These are phyloP conservation scores for Collybia sordida DNA, from an alignment of 768 basidiomycete species.

Conservation along the genomic window DNA sequence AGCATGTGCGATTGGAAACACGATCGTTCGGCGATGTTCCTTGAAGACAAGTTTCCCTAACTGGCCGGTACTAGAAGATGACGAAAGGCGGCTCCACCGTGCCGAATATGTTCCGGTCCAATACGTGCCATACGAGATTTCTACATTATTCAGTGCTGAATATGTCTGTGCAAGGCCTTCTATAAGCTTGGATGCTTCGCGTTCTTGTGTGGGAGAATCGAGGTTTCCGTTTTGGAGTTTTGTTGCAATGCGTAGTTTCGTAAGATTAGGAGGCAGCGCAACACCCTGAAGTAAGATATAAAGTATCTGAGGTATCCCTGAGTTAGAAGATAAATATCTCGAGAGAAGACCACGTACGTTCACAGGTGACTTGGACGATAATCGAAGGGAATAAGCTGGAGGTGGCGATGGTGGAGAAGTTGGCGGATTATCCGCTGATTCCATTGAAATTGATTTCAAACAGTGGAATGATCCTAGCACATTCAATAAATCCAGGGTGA, in stretches of 20 bases:
- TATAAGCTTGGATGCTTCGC: constrained; percentile 19
- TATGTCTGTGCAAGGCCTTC: constrained; percentile 20
- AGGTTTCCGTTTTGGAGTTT: constrained; percentile 19
- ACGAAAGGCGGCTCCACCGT: constrained; percentile 21
- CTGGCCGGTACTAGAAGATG: constrained; percentile 12
- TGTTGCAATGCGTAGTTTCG: constrained; percentile 20
- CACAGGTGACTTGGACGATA: constrained; percentile 4
- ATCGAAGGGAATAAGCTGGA: too few species aligned
- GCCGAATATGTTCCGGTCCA: constrained; percentile 30
- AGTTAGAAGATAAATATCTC: neutral
- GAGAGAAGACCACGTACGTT: constrained; percentile 3
- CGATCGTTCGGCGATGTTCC: constrained; percentile 27
- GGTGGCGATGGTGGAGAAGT: neutral
- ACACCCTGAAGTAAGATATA: constrained; percentile 20
- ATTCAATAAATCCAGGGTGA: constrained; percentile 17
- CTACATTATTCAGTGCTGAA: constrained; percentile 17
- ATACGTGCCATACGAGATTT: constrained; percentile 28
- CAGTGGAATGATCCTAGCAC: constrained; percentile 6
- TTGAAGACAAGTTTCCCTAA: constrained; percentile 27
- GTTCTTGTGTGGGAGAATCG: constrained; percentile 19
- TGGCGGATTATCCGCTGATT: constrained; percentile 10
- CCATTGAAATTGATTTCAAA: constrained; percentile 7
- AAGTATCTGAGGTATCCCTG: constrained; percentile 7
- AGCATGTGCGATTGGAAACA: constrained; percentile 15
- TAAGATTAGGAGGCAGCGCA: constrained; percentile 16